These are phyloP conservation scores for Casuarina glauca DNA, from an alignment of 306 rosid genomes.

Conservation along the genomic window DNA sequence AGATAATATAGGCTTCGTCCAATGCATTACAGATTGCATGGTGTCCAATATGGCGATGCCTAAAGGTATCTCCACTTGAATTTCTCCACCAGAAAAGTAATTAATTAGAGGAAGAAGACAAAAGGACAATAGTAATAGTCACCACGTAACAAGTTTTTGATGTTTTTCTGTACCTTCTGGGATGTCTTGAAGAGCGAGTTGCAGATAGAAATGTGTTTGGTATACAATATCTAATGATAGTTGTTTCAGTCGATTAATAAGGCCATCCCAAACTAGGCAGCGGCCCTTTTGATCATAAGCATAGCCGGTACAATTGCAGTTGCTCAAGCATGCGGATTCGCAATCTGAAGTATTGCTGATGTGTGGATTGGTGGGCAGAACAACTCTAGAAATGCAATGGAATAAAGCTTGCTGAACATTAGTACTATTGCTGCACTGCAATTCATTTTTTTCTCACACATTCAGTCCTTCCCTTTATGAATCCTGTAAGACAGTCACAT, in stretches of 20 bases:
- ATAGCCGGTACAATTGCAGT: conserved; percentile 19
- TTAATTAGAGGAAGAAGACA: background rate
- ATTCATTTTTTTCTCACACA: background rate
- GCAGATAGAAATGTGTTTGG: conserved; percentile 1
- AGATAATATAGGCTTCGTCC: background rate
- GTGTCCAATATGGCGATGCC: background rate
- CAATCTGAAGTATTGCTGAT: background rate
- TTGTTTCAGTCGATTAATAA: background rate
- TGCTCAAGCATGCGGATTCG: background rate
- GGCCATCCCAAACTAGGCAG: conserved; percentile 19
- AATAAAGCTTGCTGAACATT: background rate
- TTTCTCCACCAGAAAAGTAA: background rate
- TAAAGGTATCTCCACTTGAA: background rate
- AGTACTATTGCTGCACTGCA: background rate
- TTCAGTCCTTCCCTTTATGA: no score
- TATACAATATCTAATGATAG: background rate
- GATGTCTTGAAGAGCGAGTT: conserved; percentile 11
- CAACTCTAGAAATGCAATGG: fast-evolving
- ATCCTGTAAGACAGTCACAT: background rate
- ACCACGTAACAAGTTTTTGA: no score
- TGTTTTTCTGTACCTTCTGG: conserved; percentile 8
- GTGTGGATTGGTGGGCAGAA: background rate
- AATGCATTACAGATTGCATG: background rate
- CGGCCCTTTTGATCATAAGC: background rate
- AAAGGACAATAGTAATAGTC: no score